A percentile compares a stretch with the other conserved stretches of the same genome.
Conservation (phyloP, 2,329 filamentous ascomycete genomes). For the Scortechinia acanthostroma region DNA sequence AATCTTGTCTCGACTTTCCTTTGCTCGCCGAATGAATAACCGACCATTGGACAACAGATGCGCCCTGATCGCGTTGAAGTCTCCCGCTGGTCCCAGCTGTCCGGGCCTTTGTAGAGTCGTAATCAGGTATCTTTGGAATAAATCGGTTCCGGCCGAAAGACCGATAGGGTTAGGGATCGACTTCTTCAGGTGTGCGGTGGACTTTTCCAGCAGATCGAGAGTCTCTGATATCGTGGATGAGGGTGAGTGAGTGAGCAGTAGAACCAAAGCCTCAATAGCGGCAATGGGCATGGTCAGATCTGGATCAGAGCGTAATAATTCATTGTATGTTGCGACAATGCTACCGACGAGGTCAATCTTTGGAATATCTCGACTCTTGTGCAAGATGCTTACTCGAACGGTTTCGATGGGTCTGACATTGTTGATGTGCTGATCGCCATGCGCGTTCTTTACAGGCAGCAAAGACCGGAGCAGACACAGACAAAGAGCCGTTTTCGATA, state of each 20-base stretch:
- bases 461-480: too few species aligned
- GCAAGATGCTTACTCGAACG: neutral
- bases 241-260: constrained; percentile 71
- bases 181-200: constrained; percentile 71
- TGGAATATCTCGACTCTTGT: neutral
- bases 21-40: constrained; percentile 79
- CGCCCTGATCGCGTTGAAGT: constrained; percentile 76
- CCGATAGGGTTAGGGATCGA: constrained; percentile 83
- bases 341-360: constrained; percentile 14
- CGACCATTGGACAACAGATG: constrained; percentile 81
- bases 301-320: constrained; percentile 60
- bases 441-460: neutral
- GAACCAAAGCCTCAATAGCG: constrained; percentile 84
- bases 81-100: constrained; percentile 24
- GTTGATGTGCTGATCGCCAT: neutral
- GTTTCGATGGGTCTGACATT: neutral
- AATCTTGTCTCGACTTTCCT: constrained; percentile 77
- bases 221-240: constrained; percentile 90
- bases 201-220: constrained; percentile 72
- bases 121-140: constrained; percentile 91
- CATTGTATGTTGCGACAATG: constrained; percentile 60
- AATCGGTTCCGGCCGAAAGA: constrained; percentile 84
- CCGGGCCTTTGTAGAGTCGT: constrained; percentile 49
- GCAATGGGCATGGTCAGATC: constrained; percentile 94
- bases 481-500: too few species aligned